Conservation (phyloP, 2,329 filamentous ascomycete genomes). For the Penicillium griseofulvum region DNA sequence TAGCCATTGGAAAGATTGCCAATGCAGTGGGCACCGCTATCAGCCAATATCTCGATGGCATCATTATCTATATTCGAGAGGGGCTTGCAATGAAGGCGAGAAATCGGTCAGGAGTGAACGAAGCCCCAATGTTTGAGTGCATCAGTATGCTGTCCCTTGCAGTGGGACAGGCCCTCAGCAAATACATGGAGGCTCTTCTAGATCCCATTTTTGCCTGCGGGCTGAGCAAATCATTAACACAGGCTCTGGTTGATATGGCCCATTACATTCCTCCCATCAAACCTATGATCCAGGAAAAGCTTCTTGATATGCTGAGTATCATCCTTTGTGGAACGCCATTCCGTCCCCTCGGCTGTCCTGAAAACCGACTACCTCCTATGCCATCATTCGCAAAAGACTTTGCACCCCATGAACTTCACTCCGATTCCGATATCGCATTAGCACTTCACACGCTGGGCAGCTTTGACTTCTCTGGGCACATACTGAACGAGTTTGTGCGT, state of each 20-base stretch:
- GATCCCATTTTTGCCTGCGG: constrained; percentile 98
- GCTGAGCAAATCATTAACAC: constrained; percentile 86
- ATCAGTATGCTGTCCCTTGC: constrained; percentile 95
- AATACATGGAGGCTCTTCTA: constrained; percentile 93
- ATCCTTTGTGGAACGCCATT: constrained; percentile 92
- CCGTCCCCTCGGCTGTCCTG: constrained; percentile 85
- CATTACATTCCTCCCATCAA: constrained; percentile 97
- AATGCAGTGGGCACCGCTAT: constrained; percentile 96
- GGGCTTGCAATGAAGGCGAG: constrained; percentile 77
- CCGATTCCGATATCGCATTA: constrained; percentile 83
- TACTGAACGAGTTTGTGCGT: constrained; percentile 96
- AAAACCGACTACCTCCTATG: constrained; percentile 76
- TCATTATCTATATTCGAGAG: constrained; percentile 89
- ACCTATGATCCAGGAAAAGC: constrained; percentile 84
- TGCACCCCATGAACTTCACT: constrained; percentile 76
- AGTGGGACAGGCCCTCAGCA: constrained; percentile 93
- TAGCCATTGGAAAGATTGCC: constrained; percentile 93
- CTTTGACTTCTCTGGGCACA: constrained; percentile 87
- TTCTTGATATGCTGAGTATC: constrained; percentile 91
- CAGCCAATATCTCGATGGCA: constrained; percentile 89
- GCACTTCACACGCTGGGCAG: constrained; percentile 95
- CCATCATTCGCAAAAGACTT: constrained; percentile 86
- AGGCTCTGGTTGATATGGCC: constrained; percentile 96
- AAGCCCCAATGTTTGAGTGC: constrained; percentile 87
- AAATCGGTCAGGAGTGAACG: constrained; percentile 57